A percentile compares a stretch with the other conserved stretches of the same genome.
phyloP scores from a whole-genome alignment of 805 yeast species.

The Cyberlindnera euphorbiiphila region DNA sequence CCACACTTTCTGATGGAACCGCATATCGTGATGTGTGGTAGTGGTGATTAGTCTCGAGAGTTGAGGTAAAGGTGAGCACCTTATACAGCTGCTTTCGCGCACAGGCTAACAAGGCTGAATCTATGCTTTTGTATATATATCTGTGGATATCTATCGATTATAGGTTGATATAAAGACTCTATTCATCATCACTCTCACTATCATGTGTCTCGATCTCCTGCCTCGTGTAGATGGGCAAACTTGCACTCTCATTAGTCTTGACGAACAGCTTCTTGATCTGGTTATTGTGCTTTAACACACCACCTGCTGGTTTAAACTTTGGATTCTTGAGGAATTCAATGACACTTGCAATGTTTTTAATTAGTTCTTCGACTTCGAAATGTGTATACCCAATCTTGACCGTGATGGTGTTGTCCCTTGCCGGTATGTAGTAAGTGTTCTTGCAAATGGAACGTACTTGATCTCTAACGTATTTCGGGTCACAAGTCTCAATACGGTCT shows the following conservation, averaged over 20 bases:
- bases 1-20: slow-evolving; percentile 27
- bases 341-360: slow-evolving; percentile 51
- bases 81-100: no score
- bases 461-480: slow-evolving; percentile 55
- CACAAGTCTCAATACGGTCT: slow-evolving; percentile 54
- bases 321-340: slow-evolving; percentile 43
- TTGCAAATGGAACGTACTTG: slow-evolving; percentile 64
- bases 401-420: slow-evolving; percentile 56
- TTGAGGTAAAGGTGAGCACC: neutral
- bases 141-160: neutral
- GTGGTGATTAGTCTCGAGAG: neutral
- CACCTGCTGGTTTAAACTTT: slow-evolving; percentile 51
- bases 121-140: neutral
- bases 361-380: slow-evolving; percentile 39
- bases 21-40: slow-evolving; percentile 19
- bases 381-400: slow-evolving; percentile 56
- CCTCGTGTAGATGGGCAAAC: slow-evolving; percentile 49
- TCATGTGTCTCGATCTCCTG: neutral
- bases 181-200: slow-evolving; percentile 8
- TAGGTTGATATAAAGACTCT: no score
- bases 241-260: slow-evolving; percentile 62
- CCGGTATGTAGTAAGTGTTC: slow-evolving; percentile 60
- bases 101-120: neutral
- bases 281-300: slow-evolving; percentile 43
- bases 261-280: slow-evolving; percentile 51